phyloP scores from a whole-genome alignment of 2,329 filamentous ascomycete genomes.

The Eutypella sp. region DNA sequence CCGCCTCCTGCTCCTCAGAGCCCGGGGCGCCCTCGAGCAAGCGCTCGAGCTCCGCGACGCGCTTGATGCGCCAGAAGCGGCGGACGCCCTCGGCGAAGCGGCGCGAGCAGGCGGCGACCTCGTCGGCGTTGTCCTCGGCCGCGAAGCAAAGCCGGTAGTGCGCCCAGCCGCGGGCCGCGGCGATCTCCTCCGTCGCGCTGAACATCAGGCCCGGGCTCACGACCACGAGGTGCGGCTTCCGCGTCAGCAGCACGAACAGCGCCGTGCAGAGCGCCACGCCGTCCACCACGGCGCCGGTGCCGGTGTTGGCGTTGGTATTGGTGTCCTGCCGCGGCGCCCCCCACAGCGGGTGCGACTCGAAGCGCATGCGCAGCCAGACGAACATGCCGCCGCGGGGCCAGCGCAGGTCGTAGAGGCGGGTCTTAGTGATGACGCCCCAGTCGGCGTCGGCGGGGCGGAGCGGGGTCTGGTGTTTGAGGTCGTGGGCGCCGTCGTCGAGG shows the following conservation, averaged over 20 bases:
- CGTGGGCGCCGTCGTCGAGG: conserved; percentile 63
- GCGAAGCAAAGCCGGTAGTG: conserved; percentile 82
- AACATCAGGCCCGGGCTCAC: conserved; percentile 71
- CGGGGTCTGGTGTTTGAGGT: conserved; percentile 58
- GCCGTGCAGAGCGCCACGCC: conserved; percentile 55
- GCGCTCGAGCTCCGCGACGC: conserved; percentile 59
- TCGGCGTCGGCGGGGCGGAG: conserved; percentile 45
- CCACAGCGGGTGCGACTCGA: conserved; percentile 68
- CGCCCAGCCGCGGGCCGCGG: conserved; percentile 56
- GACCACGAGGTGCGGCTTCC: conserved; percentile 64
- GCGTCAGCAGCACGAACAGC: conserved; percentile 67
- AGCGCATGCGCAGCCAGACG: conserved; percentile 71
- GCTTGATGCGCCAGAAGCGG: conserved; percentile 73
- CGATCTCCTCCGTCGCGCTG: conserved; percentile 58
- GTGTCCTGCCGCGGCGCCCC: conserved; percentile 23
- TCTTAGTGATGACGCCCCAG: conserved; percentile 73
- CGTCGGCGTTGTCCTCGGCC: conserved; percentile 69
- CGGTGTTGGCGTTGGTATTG: conserved; percentile 19
- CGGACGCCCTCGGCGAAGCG: conserved; percentile 65
- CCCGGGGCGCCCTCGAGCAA: conserved; percentile 37
- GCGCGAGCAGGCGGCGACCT: conserved; percentile 56
- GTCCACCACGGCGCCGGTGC: conserved; percentile 35
- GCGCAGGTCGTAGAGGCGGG: conserved; percentile 66
- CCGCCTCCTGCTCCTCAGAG: conserved; percentile 9
- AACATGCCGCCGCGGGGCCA: conserved; percentile 92